Base-by-base conservation (phyloP, 768 basidiomycete genomes). In the Neoboletus brunneissimus region DNA sequence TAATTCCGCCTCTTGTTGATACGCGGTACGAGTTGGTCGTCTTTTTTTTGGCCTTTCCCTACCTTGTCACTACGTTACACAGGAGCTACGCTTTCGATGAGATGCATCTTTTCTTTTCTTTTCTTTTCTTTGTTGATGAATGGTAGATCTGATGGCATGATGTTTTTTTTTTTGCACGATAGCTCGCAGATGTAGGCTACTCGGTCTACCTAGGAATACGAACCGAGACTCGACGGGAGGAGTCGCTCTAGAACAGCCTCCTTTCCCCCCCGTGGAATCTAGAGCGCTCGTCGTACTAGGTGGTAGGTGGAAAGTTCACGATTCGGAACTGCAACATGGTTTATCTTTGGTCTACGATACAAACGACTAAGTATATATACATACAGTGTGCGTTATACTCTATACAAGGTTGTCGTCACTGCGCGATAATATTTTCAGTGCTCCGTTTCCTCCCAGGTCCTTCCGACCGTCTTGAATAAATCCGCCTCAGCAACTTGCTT, bases 401-500 rank as follows among this genome's bases (percentile, higher is more conserved):
- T 43, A 49, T 32, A 60, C 58, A 45, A 40, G 49, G 3, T 5
- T 4, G 12, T 16, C 34, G 32, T 18, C 6, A 6, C 5, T 3
- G 32, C 20, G 8, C 23, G n/a, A 34, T 11, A 6, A n/a, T 34
- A 32, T 18, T 12, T n/a, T 68, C 64, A 92, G 72, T 93, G 91
- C 66, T 91, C 90, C 32, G 86, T 86, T 74, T 94, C 92, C 71
- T 94, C 92, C 93, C 92, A 95, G 1, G 88, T 83, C 55, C 93
- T 76, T 0, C 93, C 93, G 1, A 94, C 90, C 0, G 93, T 94
- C 80, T 88, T 91, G 51, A 84, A 74, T 37, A 96, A 74, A 71
- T 96, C 93, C 18, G 80, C 88, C 67, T 91, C 81, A 0, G 84
- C 86, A 41, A 95, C 68, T 65, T 87, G 78, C 72, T 89, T 89